Percentiles rank a stretch among this genome's conserved stretches.
Evolutionary conservation across 2,329 filamentous ascomycete species (phyloP).

Genomic region (Sporothrix pseudoabietina): DNA sequence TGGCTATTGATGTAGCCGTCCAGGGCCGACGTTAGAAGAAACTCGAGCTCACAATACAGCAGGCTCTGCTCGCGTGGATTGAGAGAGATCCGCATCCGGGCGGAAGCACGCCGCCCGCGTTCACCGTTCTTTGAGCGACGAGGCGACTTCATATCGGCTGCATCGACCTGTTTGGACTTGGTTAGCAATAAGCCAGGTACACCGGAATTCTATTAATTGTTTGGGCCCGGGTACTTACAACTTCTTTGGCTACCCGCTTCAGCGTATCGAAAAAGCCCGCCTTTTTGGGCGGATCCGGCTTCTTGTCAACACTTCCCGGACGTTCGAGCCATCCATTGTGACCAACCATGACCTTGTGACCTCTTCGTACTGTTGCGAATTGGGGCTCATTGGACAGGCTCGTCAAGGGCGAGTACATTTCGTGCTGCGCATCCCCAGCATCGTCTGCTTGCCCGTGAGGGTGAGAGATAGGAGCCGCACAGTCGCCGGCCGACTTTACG

Average conservation of each 20-base stretch:
- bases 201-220: too few relatives aligned
- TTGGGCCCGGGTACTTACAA: conserved; percentile 44
- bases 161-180: conserved; percentile 35
- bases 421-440: background rate
- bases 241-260: conserved; percentile 57
- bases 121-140: conserved; percentile 41
- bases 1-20: conserved; percentile 57
- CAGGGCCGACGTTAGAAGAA: conserved; percentile 53
- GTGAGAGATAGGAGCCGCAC: background rate
- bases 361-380: conserved; percentile 42
- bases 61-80: conserved; percentile 60
- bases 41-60: conserved; percentile 62
- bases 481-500: background rate
- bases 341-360: conserved; percentile 57
- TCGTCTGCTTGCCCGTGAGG: background rate
- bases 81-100: conserved; percentile 53
- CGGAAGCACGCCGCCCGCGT: conserved; percentile 38
- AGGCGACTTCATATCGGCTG: conserved; percentile 45
- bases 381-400: conserved; percentile 48
- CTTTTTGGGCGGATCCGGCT: conserved; percentile 42
- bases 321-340: conserved; percentile 60
- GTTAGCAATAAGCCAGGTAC: conserved; percentile 18
- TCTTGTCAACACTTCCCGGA: conserved; percentile 40
- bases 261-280: conserved; percentile 49
- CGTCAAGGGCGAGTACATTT: conserved; percentile 49